A percentile compares a stretch with the other conserved stretches of the same genome.
Evolutionary conservation across 2,329 filamentous ascomycete species (phyloP).

Genomic region (Pseudopyrenochaeta lycopersici): DNA sequence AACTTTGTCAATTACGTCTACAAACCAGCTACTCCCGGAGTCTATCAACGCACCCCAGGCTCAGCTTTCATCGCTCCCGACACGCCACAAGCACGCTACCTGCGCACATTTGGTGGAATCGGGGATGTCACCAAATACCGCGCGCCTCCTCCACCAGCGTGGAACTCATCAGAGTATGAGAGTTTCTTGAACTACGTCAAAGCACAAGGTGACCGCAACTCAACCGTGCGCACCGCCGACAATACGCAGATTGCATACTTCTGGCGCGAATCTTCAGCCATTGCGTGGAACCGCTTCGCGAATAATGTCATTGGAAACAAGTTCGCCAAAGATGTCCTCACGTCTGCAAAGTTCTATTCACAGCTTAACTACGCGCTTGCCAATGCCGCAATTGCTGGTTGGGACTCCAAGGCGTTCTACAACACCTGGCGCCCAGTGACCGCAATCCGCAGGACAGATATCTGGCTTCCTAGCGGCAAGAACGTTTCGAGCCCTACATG

Average conservation of each 20-base stretch:
- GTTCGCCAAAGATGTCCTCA: constrained; percentile 28
- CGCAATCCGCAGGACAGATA: constrained; percentile 23
- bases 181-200: constrained; percentile 27
- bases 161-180: constrained; percentile 29
- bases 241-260: constrained; percentile 38
- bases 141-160: constrained; percentile 28
- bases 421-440: constrained; percentile 37
- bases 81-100: constrained; percentile 34
- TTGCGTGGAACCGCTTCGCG: constrained; percentile 36
- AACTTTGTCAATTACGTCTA: constrained; percentile 33
- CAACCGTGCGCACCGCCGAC: constrained; percentile 28
- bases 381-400: constrained; percentile 38
- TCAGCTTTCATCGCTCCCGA: constrained; percentile 29
- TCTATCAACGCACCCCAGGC: constrained; percentile 35
- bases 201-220: constrained; percentile 33
- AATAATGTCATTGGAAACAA: constrained; percentile 28
- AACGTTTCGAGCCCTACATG: constrained; percentile 27
- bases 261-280: constrained; percentile 36
- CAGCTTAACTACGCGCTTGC: constrained; percentile 40
- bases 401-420: constrained; percentile 34
- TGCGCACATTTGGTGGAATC: constrained; percentile 32
- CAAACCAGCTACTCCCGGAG: constrained; percentile 19
- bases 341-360: constrained; percentile 37
- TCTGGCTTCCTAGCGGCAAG: constrained; percentile 30
- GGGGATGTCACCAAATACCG: constrained; percentile 32